A percentile compares a stretch with the other conserved stretches of the same genome.
Conservation (phyloP, 1,284 basidiomycete species). For the Paramarasmius palmivorus region DNA sequence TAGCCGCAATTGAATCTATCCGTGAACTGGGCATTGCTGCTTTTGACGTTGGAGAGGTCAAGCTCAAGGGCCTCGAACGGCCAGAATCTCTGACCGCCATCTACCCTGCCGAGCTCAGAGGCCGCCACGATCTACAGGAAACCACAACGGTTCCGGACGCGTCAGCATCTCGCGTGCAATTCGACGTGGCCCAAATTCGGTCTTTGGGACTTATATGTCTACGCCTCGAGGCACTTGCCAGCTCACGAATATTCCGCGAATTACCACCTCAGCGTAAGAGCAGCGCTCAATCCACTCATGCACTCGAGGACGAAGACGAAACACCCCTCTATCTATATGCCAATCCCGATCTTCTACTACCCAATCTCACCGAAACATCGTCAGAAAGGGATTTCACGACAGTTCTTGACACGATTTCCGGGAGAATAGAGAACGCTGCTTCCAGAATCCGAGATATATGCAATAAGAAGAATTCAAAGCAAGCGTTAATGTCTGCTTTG, state of each 20-base stretch:
- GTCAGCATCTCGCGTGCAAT: constrained; percentile 58
- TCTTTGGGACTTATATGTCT: constrained; percentile 78
- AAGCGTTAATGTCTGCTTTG: constrained; percentile 28
- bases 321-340: constrained; percentile 45
- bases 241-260: constrained; percentile 61
- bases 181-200: constrained; percentile 79
- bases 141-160: constrained; percentile 43
- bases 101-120: constrained; percentile 79
- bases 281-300: constrained; percentile 39
- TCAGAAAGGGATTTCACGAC: constrained; percentile 76
- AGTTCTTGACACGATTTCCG: constrained; percentile 74
- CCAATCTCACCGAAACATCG: constrained; percentile 72
- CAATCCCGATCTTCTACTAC: constrained; percentile 70
- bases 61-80: constrained; percentile 92
- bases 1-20: constrained; percentile 68
- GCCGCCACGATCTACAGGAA: constrained; percentile 69
- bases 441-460: constrained; percentile 48
- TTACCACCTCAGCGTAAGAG: constrained; percentile 44
- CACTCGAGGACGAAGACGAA: constrained; percentile 33
- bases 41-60: constrained; percentile 83
- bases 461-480: constrained; percentile 22
- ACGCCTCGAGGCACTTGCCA: constrained; percentile 82
- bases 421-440: constrained; percentile 82
- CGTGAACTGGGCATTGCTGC: constrained; percentile 76
- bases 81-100: constrained; percentile 86